Conservation (phyloP, 2,329 filamentous ascomycete genomes). For the Cytospora chrysosperma region DNA sequence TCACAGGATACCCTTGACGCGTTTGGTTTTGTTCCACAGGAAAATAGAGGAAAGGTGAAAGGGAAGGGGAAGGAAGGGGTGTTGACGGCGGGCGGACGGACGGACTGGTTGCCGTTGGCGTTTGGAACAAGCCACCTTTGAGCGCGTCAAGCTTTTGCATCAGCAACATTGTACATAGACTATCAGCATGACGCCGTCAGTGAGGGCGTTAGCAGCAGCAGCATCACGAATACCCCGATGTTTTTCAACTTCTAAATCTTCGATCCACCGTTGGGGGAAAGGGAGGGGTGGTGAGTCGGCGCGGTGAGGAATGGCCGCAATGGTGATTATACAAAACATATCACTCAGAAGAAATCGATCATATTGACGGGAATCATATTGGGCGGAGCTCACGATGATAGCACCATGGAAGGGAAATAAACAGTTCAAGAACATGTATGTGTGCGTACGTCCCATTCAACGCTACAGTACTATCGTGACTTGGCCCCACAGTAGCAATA, state of each 20-base stretch:
- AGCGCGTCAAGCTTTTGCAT: slow-evolving; percentile 19
- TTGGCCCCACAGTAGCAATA: background rate
- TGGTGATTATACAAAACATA: background rate
- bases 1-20: slow-evolving; percentile 26
- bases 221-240: slow-evolving; percentile 8
- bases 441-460: background rate
- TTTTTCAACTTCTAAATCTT: background rate
- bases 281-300: background rate
- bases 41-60: slow-evolving; percentile 1
- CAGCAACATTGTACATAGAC: slow-evolving; percentile 17
- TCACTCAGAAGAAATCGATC: background rate
- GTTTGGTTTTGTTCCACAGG: slow-evolving; percentile 21
- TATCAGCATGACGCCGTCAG: slow-evolving; percentile 2
- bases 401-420: background rate
- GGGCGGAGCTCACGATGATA: background rate
- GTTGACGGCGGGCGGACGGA: background rate
- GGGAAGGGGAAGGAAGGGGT: no score
- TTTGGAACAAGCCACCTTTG: slow-evolving; percentile 15
- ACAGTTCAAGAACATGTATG: background rate
- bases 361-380: background rate
- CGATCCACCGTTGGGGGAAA: background rate
- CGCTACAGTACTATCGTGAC: background rate
- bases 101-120: slow-evolving; percentile 8
- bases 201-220: slow-evolving; percentile 2
- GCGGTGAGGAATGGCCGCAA: background rate